A percentile compares a stretch with the other conserved stretches of the same genome.
phyloP scores from a whole-genome alignment of 2,329 filamentous ascomycete genomes.

The Aspergillus vadensis region DNA sequence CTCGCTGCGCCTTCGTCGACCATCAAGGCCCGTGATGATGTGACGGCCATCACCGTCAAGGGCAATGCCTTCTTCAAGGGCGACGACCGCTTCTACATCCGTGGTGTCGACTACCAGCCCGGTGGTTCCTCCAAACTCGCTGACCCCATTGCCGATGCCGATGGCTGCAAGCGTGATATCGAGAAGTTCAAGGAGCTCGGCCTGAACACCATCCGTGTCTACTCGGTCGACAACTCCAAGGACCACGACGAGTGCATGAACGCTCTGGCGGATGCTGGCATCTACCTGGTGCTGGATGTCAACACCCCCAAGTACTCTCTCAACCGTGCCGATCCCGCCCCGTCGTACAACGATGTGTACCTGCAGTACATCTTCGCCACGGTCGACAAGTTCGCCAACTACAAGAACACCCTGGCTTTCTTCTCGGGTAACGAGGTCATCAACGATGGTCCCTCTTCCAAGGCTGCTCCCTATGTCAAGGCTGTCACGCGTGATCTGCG shows the following conservation, averaged over 20 bases:
- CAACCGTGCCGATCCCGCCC: constrained; percentile 71
- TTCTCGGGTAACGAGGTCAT: constrained; percentile 82
- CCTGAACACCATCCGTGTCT: constrained; percentile 89
- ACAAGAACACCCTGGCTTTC: constrained; percentile 84
- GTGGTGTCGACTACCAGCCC: constrained; percentile 65
- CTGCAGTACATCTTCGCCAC: constrained; percentile 85
- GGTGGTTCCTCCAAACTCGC: constrained; percentile 63
- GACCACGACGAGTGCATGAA: constrained; percentile 86
- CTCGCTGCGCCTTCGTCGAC: constrained; percentile 44
- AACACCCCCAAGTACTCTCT: constrained; percentile 90
- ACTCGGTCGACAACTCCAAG: constrained; percentile 84
- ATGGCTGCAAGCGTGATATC: constrained; percentile 76
- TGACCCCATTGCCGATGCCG: constrained; percentile 75
- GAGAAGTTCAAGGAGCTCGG: constrained; percentile 79
- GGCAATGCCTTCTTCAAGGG: constrained; percentile 69
- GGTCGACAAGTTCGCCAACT: constrained; percentile 78
- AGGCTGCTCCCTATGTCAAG: constrained; percentile 73
- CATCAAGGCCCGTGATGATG: constrained; percentile 45
- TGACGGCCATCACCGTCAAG: constrained; percentile 62
- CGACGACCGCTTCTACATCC: constrained; percentile 57
- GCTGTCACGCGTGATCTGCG: constrained; percentile 76
- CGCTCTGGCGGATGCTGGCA: constrained; percentile 75
- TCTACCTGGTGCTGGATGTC: constrained; percentile 89
- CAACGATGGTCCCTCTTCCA: constrained; percentile 67
- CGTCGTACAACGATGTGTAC: constrained; percentile 85